Conservation (phyloP, 306 rosid genomes). For the Abrus pulchellus region DNA sequence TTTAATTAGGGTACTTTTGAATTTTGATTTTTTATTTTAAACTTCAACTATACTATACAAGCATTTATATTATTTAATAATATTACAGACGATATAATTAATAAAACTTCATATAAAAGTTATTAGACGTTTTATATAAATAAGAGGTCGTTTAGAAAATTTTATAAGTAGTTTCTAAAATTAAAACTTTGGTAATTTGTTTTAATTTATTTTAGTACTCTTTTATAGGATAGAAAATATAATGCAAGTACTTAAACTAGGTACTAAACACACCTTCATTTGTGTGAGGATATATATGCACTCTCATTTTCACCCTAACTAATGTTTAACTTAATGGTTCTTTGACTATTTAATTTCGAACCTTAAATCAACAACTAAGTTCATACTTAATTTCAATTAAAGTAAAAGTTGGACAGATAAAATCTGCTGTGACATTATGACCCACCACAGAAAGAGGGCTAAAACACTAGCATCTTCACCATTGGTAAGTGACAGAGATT, state of each 20-base stretch:
- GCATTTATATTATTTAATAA: not conserved
- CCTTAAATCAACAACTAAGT: not conserved
- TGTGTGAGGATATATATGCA: not conserved
- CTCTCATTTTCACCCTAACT: not conserved
- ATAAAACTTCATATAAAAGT: not conserved
- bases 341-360: not conserved
- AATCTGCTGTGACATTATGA: conserved; percentile 32
- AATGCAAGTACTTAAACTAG: too few species aligned
- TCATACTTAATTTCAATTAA: not conserved
- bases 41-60: not conserved
- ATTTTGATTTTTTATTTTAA: not conserved
- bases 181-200: too few species aligned
- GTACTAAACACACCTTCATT: too few species aligned
- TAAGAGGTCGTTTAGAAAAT: too few species aligned
- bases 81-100: not conserved
- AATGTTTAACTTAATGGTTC: not conserved
- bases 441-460: conserved; percentile 43
- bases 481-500: conserved; percentile 53
- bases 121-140: too few species aligned
- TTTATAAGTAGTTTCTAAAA: too few species aligned
- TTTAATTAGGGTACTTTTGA: too few species aligned
- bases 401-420: conserved; percentile 4
- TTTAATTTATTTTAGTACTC: too few species aligned
- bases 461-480: conserved; percentile 23
- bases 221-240: too few species aligned